Conservation (phyloP, 2,329 filamentous ascomycete genomes). For the Nemania diffusa region DNA sequence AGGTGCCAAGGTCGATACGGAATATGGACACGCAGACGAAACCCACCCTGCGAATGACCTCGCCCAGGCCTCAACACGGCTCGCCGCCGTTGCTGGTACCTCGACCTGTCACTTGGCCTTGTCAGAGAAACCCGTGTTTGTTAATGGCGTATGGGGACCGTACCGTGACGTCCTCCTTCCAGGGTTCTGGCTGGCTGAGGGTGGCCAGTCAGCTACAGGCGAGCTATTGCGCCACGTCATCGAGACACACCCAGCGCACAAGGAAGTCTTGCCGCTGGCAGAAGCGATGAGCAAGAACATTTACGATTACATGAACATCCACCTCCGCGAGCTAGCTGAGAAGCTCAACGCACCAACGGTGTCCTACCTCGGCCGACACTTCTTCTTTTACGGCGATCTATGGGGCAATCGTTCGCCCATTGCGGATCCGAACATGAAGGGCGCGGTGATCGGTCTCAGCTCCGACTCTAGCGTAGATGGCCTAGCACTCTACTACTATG, state of each 20-base stretch:
- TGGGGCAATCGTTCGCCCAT: conserved; percentile 97
- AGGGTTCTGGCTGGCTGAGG: conserved; percentile 95
- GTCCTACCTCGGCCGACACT: conserved; percentile 87
- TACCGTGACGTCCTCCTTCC: conserved; percentile 95
- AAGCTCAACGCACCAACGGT: conserved; percentile 77
- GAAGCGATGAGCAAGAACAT: conserved; percentile 87
- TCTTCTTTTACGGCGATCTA: conserved; percentile 98
- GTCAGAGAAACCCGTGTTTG: conserved; percentile 92
- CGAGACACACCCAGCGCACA: conserved; percentile 92
- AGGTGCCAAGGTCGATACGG: conserved; percentile 90
- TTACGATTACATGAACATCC: conserved; percentile 93
- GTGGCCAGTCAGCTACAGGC: conserved; percentile 94
- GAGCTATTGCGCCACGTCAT: conserved; percentile 94
- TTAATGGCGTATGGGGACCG: conserved; percentile 95
- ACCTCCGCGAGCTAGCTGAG: conserved; percentile 79
- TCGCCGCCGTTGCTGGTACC: conserved; percentile 94
- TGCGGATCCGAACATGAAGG: conserved; percentile 92
- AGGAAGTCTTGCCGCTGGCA: conserved; percentile 80
- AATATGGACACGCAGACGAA: conserved; percentile 72
- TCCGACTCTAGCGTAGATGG: conserved; percentile 88
- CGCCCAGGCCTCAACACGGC: conserved; percentile 89
- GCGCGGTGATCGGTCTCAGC: conserved; percentile 85
- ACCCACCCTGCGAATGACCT: conserved; percentile 81
- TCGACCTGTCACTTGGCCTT: conserved; percentile 98
- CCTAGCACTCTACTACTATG: conserved; percentile 92